A percentile compares a stretch with the other conserved stretches of the same genome.
Conservation (phyloP, 352 stramenopile species). For the Pythium brachiatum region DNA sequence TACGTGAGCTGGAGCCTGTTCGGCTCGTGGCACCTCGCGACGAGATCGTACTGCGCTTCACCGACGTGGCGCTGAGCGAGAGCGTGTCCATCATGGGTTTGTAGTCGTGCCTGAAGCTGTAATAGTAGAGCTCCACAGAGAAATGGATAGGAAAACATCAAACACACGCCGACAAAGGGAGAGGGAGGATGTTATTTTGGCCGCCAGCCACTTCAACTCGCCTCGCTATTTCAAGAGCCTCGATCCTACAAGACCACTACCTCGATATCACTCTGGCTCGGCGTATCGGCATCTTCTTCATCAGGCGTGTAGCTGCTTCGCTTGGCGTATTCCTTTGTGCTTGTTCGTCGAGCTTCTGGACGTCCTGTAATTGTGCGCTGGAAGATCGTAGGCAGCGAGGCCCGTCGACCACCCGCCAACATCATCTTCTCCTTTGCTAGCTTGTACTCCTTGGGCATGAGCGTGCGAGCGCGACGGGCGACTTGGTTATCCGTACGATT, state of each 20-base stretch:
- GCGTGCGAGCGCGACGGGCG: constrained; percentile 12
- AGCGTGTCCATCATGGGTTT: constrained; percentile 17
- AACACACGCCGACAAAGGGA: not conserved
- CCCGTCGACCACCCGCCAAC: not conserved
- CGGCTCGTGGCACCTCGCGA: constrained; percentile 35
- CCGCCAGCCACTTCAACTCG: not conserved
- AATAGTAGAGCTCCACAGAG: not conserved
- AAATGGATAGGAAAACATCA: not conserved
- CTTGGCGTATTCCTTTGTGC: constrained; percentile 1
- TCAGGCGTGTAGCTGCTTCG: constrained; percentile 24
- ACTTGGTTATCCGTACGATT: constrained; percentile 31
- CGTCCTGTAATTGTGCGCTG: constrained; percentile 9
- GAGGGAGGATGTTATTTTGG: not conserved
- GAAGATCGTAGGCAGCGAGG: constrained; percentile 24
- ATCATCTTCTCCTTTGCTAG: constrained; percentile 9
- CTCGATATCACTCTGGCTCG: not conserved
- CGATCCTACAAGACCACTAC: not conserved
- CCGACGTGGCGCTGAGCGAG: constrained; percentile 17
- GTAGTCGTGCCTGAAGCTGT: not conserved
- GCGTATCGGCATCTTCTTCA: not conserved
- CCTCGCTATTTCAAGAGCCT: not conserved
- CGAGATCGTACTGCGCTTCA: constrained; percentile 33
- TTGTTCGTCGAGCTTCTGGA: not conserved
- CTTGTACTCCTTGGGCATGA: constrained; percentile 20
- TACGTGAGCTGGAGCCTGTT: constrained; percentile 14